Conservation (phyloP, 2,329 filamentous ascomycete species). For the Epichloe sp. region DNA sequence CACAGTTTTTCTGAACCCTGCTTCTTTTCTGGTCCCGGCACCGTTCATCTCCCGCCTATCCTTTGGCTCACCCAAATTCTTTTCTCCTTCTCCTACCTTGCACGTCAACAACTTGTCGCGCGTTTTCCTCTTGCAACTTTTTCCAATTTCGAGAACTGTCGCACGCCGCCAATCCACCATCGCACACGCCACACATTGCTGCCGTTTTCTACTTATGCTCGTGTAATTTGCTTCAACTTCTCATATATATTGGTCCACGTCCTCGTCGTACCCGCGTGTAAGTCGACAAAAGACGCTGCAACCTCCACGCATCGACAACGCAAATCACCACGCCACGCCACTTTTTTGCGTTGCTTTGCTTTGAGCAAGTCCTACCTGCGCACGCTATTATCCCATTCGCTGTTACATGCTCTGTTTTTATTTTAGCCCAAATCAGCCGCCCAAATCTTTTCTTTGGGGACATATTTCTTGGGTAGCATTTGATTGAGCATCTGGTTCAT, state of each 20-base stretch:
- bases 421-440: background rate
- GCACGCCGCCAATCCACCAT: constrained; percentile 7
- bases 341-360: background rate
- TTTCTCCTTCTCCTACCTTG: constrained; percentile 14
- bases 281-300: constrained; percentile 14
- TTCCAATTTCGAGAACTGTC: constrained; percentile 1
- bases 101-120: constrained; percentile 11
- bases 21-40: constrained; percentile 7
- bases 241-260: constrained; percentile 6
- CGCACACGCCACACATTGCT: constrained; percentile 6
- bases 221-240: background rate
- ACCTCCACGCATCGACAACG: constrained; percentile 2
- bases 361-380: background rate
- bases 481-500: background rate
- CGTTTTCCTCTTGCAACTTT: constrained; percentile 7
- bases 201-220: constrained; percentile 1
- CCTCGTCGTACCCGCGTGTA: constrained; percentile 16
- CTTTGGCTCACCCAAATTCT: constrained; percentile 12
- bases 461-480: background rate
- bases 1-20: constrained; percentile 9
- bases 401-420: background rate
- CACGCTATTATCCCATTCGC: background rate
- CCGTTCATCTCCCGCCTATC: constrained; percentile 9
- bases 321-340: constrained; percentile 1
- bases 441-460: background rate